Evolutionary conservation across 768 basidiomycete genomes (phyloP).

Genomic region (Favolaschia claudopus): DNA sequence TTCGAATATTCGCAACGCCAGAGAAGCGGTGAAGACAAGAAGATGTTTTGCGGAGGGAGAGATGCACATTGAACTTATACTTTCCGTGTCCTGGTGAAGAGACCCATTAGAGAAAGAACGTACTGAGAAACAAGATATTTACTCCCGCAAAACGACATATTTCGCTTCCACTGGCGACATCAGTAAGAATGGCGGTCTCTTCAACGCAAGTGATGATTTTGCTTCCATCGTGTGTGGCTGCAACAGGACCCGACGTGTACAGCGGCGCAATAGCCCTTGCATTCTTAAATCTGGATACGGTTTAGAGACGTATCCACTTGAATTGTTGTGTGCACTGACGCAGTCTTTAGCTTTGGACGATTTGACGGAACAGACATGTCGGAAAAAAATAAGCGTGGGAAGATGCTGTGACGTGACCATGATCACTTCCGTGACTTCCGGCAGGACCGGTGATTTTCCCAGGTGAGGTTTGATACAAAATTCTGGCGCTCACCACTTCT

Average conservation of each 20-base stretch:
- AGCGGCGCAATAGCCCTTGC: constrained; percentile 75
- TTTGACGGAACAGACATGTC: constrained; percentile 32
- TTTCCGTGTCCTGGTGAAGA: constrained; percentile 74
- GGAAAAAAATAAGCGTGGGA: not conserved
- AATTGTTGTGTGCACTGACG: constrained; percentile 49
- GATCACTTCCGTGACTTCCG: no score
- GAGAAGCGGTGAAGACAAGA: constrained; percentile 80
- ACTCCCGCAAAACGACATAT: constrained; percentile 89
- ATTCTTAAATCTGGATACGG: constrained; percentile 76
- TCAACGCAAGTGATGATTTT: constrained; percentile 87
- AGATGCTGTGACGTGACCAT: not conserved
- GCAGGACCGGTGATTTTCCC: no score
- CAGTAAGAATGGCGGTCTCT: constrained; percentile 85
- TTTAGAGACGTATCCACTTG: constrained; percentile 14
- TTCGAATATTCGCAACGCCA: constrained; percentile 85
- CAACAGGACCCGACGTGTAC: constrained; percentile 89
- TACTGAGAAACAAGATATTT: constrained; percentile 42
- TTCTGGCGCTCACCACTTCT: no score
- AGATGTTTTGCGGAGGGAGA: constrained; percentile 80
- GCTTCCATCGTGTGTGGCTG: constrained; percentile 78
- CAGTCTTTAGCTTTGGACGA: constrained; percentile 65
- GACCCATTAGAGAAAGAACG: not conserved
- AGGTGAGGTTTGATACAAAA: no score
- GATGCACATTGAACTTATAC: constrained; percentile 84
- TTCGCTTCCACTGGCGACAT: constrained; percentile 73